Evolutionary conservation across 129 eudicot species (phyloP).

Genomic region (Pittosporum tobira): DNA sequence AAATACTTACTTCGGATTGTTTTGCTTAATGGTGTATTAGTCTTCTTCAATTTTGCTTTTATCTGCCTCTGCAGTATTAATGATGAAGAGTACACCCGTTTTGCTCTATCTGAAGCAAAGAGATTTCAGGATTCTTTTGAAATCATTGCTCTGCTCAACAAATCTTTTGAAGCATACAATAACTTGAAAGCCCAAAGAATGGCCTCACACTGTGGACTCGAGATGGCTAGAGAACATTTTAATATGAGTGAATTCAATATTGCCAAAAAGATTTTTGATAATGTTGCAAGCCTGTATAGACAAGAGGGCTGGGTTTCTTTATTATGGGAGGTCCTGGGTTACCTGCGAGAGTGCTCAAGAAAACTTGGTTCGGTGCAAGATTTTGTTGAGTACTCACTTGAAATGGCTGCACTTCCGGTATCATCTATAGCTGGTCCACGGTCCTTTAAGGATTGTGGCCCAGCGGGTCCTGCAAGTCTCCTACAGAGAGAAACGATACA

Average conservation of each 20-base stretch:
- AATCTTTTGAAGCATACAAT: constrained; percentile 58
- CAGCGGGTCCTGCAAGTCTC: constrained; percentile 65
- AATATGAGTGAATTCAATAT: constrained; percentile 34
- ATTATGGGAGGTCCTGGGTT: constrained; percentile 89
- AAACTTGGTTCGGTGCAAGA: constrained; percentile 49
- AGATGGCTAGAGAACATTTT: constrained; percentile 79
- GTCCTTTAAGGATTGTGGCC: constrained; percentile 53
- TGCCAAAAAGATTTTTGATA: constrained; percentile 55
- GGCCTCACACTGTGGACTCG: constrained; percentile 65
- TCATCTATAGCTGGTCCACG: constrained; percentile 22
- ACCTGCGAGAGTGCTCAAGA: constrained; percentile 79
- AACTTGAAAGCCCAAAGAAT: constrained; percentile 43
- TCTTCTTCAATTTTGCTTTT: neutral
- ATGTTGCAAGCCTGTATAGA: constrained; percentile 61
- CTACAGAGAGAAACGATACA: constrained; percentile 57
- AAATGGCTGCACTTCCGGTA: constrained; percentile 91
- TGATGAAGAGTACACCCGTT: constrained; percentile 63
- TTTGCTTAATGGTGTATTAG: neutral
- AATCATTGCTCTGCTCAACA: constrained; percentile 68
- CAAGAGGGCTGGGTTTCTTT: constrained; percentile 86
- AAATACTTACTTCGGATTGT: neutral
- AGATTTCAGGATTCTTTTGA: constrained; percentile 71
- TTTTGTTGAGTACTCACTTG: constrained; percentile 76
- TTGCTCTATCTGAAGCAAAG: constrained; percentile 61
- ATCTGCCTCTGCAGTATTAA: constrained; percentile 46